These are phyloP conservation scores for Brassica hybrid DNA, from an alignment of 441 rosid species.

Conservation along the genomic window DNA sequence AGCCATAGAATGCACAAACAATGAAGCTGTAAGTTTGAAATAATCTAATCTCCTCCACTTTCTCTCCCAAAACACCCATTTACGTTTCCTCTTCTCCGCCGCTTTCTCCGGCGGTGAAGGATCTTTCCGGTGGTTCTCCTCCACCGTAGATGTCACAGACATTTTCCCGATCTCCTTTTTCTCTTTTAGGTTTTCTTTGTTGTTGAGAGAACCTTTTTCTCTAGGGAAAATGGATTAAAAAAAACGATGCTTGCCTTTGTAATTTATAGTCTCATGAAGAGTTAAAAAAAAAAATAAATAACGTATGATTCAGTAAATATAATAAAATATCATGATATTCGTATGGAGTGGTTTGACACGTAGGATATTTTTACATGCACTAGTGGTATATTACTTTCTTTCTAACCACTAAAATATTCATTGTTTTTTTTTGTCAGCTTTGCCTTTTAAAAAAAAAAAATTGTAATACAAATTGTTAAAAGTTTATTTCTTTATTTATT, in stretches of 20 bases:
- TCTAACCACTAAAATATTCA: neutral
- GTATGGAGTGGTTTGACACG: slow-evolving; percentile 29
- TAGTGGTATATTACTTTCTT: neutral
- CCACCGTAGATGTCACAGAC: slow-evolving; percentile 45
- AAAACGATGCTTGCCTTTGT: slow-evolving; percentile 13
- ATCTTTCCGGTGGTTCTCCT: slow-evolving; percentile 49
- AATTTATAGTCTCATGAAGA: slow-evolving; percentile 28
- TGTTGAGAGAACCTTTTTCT: neutral
- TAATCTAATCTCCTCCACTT: slow-evolving; percentile 69
- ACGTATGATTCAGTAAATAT: slow-evolving; percentile 12
- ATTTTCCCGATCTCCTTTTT: slow-evolving; percentile 14
- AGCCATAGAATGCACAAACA: slow-evolving; percentile 65
- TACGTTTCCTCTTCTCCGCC: slow-evolving; percentile 51
- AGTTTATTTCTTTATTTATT: too few species aligned
- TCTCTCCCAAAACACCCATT: slow-evolving; percentile 53
- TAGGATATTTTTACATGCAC: slow-evolving; percentile 7
- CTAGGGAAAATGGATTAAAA: slow-evolving; percentile 22
- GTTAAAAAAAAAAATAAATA: neutral
- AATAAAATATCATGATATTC: slow-evolving; percentile 38
- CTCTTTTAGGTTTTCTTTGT: slow-evolving; percentile 3
- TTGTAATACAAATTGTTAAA: too few species aligned
- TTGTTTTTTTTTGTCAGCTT: too few species aligned
- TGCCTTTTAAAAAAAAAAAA: too few species aligned
- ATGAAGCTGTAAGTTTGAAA: slow-evolving; percentile 50
- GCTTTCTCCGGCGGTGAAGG: slow-evolving; percentile 40